Conservation (phyloP, 768 basidiomycete species). For the Agaricus bisporus region DNA sequence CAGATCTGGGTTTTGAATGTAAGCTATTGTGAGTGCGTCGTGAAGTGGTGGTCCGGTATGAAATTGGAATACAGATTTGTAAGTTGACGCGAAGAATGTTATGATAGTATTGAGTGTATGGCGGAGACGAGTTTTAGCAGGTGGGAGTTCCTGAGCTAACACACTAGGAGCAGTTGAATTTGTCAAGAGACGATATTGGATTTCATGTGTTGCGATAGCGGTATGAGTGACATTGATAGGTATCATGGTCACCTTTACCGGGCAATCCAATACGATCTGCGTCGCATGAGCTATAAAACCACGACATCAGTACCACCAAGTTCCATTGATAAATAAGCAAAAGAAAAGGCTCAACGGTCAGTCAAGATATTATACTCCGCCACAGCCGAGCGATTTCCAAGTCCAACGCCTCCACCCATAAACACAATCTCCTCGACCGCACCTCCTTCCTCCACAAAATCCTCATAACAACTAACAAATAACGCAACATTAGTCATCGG, state of each 20-base stretch:
- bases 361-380: conserved; percentile 83
- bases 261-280: conserved; percentile 71
- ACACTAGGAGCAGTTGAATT: conserved; percentile 2
- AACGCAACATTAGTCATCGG: conserved; percentile 82
- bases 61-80: conserved; percentile 76
- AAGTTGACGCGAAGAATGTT: conserved; percentile 65
- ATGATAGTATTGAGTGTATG: conserved; percentile 72
- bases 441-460: conserved; percentile 28
- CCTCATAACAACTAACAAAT: conserved; percentile 51
- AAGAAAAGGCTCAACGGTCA: conserved; percentile 53
- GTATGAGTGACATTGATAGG: conserved; percentile 88
- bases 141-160: conserved; percentile 21
- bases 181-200: conserved; percentile 51
- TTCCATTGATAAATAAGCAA: not conserved
- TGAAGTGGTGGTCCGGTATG: conserved; percentile 83
- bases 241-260: conserved; percentile 68
- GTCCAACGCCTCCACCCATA: conserved; percentile 88
- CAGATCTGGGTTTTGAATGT: conserved; percentile 60
- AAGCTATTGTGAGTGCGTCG: conserved; percentile 79
- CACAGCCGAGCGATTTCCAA: conserved; percentile 74
- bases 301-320: not conserved
- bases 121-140: conserved; percentile 43
- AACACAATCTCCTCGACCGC: conserved; percentile 70
- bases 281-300: conserved; percentile 64
- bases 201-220: conserved; percentile 58